Percentiles rank a stretch among this genome's conserved stretches.
phyloP scores from a whole-genome alignment of 371 early-diverging fungal species.

The Mucor velutinosus region DNA sequence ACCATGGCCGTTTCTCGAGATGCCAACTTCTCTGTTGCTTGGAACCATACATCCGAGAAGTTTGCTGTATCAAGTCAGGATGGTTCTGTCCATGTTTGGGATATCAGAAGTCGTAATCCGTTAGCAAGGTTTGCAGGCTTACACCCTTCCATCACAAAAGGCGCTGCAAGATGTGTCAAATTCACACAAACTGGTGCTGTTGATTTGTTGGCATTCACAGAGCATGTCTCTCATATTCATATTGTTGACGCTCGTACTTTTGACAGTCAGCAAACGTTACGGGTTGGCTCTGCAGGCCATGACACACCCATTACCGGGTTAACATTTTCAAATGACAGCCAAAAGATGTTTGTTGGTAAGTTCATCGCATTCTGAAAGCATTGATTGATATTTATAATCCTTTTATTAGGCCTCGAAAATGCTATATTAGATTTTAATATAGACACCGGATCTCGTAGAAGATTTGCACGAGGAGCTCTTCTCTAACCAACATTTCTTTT shows the following conservation, averaged over 20 bases:
- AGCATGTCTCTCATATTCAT: constrained; percentile 86
- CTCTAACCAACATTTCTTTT: constrained; percentile 25
- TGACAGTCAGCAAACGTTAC: constrained; percentile 66
- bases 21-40: constrained; percentile 48
- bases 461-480: constrained; percentile 58
- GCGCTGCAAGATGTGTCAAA: constrained; percentile 84
- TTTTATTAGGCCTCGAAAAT: constrained; percentile 51
- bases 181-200: constrained; percentile 81
- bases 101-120: constrained; percentile 36
- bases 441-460: constrained; percentile 58
- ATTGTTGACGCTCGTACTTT: constrained; percentile 88
- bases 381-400: not conserved
- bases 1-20: constrained; percentile 56
- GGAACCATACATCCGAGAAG: constrained; percentile 73
- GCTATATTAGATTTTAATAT: constrained; percentile 59
- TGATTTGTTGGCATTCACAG: constrained; percentile 81
- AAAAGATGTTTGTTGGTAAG: constrained; percentile 79
- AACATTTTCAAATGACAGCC: constrained; percentile 76
- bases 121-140: constrained; percentile 51
- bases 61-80: constrained; percentile 88
- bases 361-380: not conserved
- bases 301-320: constrained; percentile 87
- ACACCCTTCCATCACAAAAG: constrained; percentile 68
- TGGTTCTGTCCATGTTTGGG: constrained; percentile 82
- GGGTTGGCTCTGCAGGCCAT: constrained; percentile 50